Evolutionary conservation across 257 asterid genomes (phyloP), one percentile per base, ranked within the genome.

Genomic region (Primulina huaijiensis): DNA sequence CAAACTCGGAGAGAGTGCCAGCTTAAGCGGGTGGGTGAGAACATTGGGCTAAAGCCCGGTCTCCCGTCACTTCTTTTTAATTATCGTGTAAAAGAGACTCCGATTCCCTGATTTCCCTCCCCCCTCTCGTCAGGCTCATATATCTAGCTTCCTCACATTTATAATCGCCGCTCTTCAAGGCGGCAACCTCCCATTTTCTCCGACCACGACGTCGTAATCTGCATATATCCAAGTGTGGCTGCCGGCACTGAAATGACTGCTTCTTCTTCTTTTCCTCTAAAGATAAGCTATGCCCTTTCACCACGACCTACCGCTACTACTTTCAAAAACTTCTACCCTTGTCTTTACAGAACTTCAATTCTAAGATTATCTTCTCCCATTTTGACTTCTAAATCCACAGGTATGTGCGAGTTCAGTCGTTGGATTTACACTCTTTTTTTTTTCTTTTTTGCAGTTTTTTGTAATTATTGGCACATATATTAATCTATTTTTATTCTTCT

Each of bases 241-340:
- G 50, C 50, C 16, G 4, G 53, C 53, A 3, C 53, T 43, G 7
- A 2, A 46, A 46, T 46, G 55, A 19, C 55, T 2, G n/a, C 55
- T 46, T 46, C 55, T 46, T 52, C 79, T 43, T 79, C 78, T 68
- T 57, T 68, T 73, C 66, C 75, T 58, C 72, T 81, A 27, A 71
- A 23, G 55, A 46, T 46, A 67, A 27, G 30, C 30, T 27, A 2
- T 27, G 69, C 72, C 64, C 75, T 81, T 70, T 52, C 76, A 38
- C 65, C 83, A 8, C 76, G 87, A 19, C 50, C 78, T 25, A 57
- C 40, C 8, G 60, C 79, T 38, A 17, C 70, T 38, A 46, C 78
- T 82, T 75, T 79, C 71, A 78, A 80, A 75, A 85, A 25, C 62
- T 79, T 82, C 70, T 65, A 68, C 31, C 76, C 74, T 10, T 65